Percentiles rank a stretch among this genome's conserved stretches.
These are phyloP conservation scores for Xylaria longipes DNA, from an alignment of 495 filamentous ascomycete genomes.

Conservation along the genomic window DNA sequence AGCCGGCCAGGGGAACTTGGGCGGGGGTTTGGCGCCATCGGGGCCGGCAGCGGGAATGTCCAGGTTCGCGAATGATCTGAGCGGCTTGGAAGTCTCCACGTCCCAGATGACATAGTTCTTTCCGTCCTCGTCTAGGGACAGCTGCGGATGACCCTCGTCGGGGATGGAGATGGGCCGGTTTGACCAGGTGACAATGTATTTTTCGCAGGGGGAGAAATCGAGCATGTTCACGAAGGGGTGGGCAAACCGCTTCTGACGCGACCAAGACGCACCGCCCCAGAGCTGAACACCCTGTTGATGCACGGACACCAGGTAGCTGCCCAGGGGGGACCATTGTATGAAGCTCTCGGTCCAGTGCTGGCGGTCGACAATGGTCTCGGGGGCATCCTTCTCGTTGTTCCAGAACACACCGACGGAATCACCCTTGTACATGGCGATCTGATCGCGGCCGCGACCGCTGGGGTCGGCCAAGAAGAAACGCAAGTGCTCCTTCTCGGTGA, in stretches of 20 bases:
- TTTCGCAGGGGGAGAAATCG: constrained; percentile 93
- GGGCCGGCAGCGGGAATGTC: constrained; percentile 70
- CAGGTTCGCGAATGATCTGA: constrained; percentile 90
- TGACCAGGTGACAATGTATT: constrained; percentile 95
- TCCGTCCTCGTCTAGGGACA: constrained; percentile 91
- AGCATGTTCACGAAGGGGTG: constrained; percentile 95
- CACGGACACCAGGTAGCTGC: constrained; percentile 92
- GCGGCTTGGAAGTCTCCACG: constrained; percentile 83
- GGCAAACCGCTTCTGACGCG: constrained; percentile 86
- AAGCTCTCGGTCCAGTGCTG: constrained; percentile 96
- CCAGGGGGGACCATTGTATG: constrained; percentile 95
- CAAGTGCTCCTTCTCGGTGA: constrained; percentile 91
- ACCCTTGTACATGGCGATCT: constrained; percentile 88
- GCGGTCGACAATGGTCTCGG: constrained; percentile 88
- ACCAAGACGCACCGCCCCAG: constrained; percentile 91
- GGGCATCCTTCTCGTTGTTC: constrained; percentile 93
- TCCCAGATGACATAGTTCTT: constrained; percentile 99
- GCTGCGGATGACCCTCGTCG: constrained; percentile 77
- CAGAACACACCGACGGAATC: constrained; percentile 94
- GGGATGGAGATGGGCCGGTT: constrained; percentile 89
- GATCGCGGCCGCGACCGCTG: constrained; percentile 86
- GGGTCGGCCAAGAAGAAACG: constrained; percentile 89
- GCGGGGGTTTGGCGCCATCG: constrained; percentile 62
- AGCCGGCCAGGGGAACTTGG: constrained; percentile 96
- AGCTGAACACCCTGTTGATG: constrained; percentile 95